Base-by-base conservation (phyloP, 257 asterid species). In the Solanum chilense region DNA sequence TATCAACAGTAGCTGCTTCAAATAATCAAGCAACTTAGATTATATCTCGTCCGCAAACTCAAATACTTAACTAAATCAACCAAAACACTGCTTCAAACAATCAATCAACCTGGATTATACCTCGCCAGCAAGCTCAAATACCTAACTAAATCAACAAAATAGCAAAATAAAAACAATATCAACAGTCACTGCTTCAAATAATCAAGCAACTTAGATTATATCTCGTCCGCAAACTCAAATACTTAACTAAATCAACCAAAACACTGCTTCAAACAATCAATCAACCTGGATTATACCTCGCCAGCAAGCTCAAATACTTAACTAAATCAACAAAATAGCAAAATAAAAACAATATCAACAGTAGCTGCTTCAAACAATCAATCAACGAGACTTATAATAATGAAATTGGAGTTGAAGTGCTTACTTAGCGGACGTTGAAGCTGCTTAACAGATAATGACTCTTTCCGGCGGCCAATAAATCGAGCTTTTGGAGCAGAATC, bases 371-470 rank as follows among this genome's bases (percentile, higher is more conserved):
- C n/a, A 56, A 56, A 56, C 7, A 20, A 56, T 56, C 25, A 56
- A 56, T 56, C 64, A 56, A 56, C n/a, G 3, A 56, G 25, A 20
- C 8, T 56, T 35, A 20, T 20, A 56, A 12, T 56, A 52, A 10
- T 1, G n/a, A 52, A 18, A 52, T 52, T 52, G 18, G n/a, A 52
- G 62, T 18, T 52, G 20, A 52, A 56, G 25, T 56, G 25, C 35
- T 71, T 92, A 96, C 98, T 89, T 42, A 95, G 90, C 6, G 98
- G 98, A 52, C 98, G 94, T 85, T 92, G 94, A 88, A 94, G 98
- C 89, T 95, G 97, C 9, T 86, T 88, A 29, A 95, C 99, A 52
- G 95, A 86, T 58, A 93, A 68, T 45, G 97, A 90, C 56, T 94
- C 96, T 49, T 89, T 93, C 86, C 98, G 86, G 8, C 95, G 93